Evolutionary conservation across 768 basidiomycete species (phyloP), one percentile per base, ranked within the genome.

Genomic region (Lactarius akahatsu): DNA sequence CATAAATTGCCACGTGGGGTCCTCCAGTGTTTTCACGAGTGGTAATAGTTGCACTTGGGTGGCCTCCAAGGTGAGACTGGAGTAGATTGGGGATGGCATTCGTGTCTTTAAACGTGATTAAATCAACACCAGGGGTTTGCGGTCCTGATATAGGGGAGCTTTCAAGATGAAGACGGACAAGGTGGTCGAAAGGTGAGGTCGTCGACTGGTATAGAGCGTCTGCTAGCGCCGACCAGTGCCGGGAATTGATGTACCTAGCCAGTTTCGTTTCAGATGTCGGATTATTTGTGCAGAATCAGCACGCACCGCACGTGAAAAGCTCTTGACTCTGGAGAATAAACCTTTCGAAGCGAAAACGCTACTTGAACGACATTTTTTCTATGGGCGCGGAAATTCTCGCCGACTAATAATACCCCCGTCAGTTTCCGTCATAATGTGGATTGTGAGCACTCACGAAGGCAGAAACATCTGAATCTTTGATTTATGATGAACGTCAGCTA

Each of bases 401-500:
- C 66, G 8, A 67, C 66, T 67, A 38, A 1, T 4, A 13, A 0
- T 7, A 20, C 38, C 32, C 9, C 0, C 15, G 26, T 59, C 62
- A 59, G 62, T 38, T n/a, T 26, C 20, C 1, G 66, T 63, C 18
- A 30, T 18, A 30, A 55, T 23, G 9, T 1, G n/a, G 10, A 45
- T 8, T 4, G 20, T 9, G n/a, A 59, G 10, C 38, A 59, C 66
- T 5, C 43, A 67, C 66, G 41, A 9, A 67, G 43, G n/a, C 57
- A 67, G 15, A 67, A 52, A 47, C 66, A 67, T 47, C 58, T 59
- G 16, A 50, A 63, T 45, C 66, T 67, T 18, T 62, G n/a, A 7
- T 59, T 63, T 13, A 26, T 15, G 52, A 34, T 5, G 5, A 3
- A 23, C 3, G 3, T 67, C 6, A 67, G 57, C n/a, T 16, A 8